Evolutionary conservation across 1,139 yeast species (phyloP).

Genomic region (Taiozyma onychis): DNA sequence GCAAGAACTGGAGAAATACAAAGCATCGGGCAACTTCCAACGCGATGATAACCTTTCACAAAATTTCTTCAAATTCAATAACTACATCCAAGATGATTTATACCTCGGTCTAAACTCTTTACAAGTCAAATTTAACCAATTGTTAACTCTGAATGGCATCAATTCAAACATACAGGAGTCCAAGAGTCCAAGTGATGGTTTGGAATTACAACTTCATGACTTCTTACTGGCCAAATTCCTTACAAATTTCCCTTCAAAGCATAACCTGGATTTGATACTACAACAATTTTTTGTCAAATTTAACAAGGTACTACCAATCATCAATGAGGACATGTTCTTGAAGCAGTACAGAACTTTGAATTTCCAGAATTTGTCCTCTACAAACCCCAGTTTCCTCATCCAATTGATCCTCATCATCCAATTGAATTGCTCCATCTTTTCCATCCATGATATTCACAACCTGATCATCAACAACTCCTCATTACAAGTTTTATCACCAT

Average conservation of each 20-base stretch:
- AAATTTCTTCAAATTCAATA: slow-evolving; percentile 20
- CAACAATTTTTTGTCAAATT: slow-evolving; percentile 50
- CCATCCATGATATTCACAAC: slow-evolving; percentile 23
- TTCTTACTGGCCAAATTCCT: slow-evolving; percentile 36
- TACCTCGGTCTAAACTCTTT: slow-evolving; percentile 21
- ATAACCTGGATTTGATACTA: slow-evolving; percentile 47
- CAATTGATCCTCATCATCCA: slow-evolving; percentile 33
- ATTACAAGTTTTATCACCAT: slow-evolving; percentile 4
- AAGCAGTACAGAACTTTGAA: slow-evolving; percentile 42
- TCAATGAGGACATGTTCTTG: slow-evolving; percentile 54
- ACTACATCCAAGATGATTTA: slow-evolving; percentile 15
- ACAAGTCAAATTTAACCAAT: slow-evolving; percentile 13
- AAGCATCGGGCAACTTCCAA: background rate
- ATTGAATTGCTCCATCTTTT: slow-evolving; percentile 25
- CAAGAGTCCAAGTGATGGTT: slow-evolving; percentile 11
- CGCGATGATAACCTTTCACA: slow-evolving; percentile 8
- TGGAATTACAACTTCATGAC: slow-evolving; percentile 1
- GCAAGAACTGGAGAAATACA: slow-evolving; percentile 3
- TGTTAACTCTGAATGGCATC: slow-evolving; percentile 7
- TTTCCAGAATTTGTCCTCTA: slow-evolving; percentile 37
- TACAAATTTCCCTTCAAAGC: slow-evolving; percentile 36
- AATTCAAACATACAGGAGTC: slow-evolving; percentile 15
- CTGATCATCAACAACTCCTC: slow-evolving; percentile 12
- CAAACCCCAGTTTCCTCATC: slow-evolving; percentile 30
- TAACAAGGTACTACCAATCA: slow-evolving; percentile 55